Percentiles rank a stretch among this genome's conserved stretches.
phyloP scores from a whole-genome alignment of 495 filamentous ascomycete genomes.

The Haplographium delicatum region DNA sequence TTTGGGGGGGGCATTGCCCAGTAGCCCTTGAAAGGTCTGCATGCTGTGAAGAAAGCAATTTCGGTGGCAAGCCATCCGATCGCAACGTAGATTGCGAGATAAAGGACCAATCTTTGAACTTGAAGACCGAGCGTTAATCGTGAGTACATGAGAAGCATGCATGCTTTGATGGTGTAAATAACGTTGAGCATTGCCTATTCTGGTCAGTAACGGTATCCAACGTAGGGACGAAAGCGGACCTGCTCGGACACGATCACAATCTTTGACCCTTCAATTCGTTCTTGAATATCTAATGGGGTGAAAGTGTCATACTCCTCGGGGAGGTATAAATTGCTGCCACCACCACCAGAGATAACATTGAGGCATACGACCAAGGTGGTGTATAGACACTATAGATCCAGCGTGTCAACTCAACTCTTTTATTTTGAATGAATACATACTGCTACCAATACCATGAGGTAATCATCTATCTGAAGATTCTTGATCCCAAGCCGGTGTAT shows the following conservation, averaged over 20 bases:
- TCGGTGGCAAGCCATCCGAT: conserved; percentile 32
- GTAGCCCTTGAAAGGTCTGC: conserved; percentile 34
- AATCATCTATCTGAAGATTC: conserved; percentile 32
- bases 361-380: conserved; percentile 37
- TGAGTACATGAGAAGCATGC: conserved; percentile 46
- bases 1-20: conserved; percentile 39
- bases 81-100: conserved; percentile 30
- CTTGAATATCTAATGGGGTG: conserved; percentile 32
- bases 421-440: no score
- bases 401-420: no score
- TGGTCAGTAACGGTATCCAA: neutral
- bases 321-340: conserved; percentile 40
- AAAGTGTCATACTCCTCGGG: conserved; percentile 33
- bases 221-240: neutral
- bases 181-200: conserved; percentile 39
- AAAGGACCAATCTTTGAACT: conserved; percentile 29
- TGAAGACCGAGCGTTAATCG: conserved; percentile 36
- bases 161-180: conserved; percentile 45
- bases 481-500: conserved; percentile 26
- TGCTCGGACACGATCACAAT: conserved; percentile 44
- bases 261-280: conserved; percentile 40
- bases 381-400: conserved; percentile 23
- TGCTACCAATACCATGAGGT: conserved; percentile 30
- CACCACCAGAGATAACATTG: conserved; percentile 38
- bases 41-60: conserved; percentile 35